phyloP scores from a whole-genome alignment of 2,329 filamentous ascomycete genomes.

The Rutstroemia sp. region DNA sequence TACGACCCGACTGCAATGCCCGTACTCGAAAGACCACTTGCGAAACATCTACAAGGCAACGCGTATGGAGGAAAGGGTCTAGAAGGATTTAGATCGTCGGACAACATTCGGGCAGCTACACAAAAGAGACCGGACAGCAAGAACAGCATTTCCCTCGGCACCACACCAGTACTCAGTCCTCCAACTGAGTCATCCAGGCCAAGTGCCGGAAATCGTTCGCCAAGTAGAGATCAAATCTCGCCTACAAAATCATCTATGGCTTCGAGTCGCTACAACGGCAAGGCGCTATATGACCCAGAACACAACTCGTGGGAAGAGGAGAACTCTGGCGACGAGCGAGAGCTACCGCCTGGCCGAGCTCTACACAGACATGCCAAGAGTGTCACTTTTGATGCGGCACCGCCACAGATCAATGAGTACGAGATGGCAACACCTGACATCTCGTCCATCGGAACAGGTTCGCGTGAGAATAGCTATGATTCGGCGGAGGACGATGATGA shows the following conservation, averaged over 20 bases:
- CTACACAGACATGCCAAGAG: conserved; percentile 87
- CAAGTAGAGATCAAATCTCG: conserved; percentile 65
- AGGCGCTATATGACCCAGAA: conserved; percentile 58
- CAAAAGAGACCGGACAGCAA: conserved; percentile 52
- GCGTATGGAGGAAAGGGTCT: conserved; percentile 54
- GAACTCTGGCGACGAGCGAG: conserved; percentile 51
- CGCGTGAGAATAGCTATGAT: conserved; percentile 88
- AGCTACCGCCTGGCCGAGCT: conserved; percentile 56
- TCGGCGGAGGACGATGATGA: conserved; percentile 72
- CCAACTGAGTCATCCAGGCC: conserved; percentile 33
- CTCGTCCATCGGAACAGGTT: conserved; percentile 85
- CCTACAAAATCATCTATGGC: conserved; percentile 88
- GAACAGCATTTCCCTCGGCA: conserved; percentile 50
- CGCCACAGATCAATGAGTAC: conserved; percentile 94
- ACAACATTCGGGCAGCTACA: conserved; percentile 33
- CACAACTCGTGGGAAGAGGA: conserved; percentile 60
- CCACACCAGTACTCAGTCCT: conserved; percentile 32
- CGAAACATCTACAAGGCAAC: conserved; percentile 66
- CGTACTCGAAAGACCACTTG: conserved; percentile 73
- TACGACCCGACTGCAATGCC: conserved; percentile 78
- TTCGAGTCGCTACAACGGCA: conserved; percentile 54
- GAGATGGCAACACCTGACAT: conserved; percentile 95
- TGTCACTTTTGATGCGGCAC: conserved; percentile 91
- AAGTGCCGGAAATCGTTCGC: conserved; percentile 32
- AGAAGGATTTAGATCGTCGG: conserved; percentile 44